These are phyloP conservation scores for Backusella parvicylindrica DNA, from an alignment of 192 early-diverging fungal species.

Conservation along the genomic window DNA sequence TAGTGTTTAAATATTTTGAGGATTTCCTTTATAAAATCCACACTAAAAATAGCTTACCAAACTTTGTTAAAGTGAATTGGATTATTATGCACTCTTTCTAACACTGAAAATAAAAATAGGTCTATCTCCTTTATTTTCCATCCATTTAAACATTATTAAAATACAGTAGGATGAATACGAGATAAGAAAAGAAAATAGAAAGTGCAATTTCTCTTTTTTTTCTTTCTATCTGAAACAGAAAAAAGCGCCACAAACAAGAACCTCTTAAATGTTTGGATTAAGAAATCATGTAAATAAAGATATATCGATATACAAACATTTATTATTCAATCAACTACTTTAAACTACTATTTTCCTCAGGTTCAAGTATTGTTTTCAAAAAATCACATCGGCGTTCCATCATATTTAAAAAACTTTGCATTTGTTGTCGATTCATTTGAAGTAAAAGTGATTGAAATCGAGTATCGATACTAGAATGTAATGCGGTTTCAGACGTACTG, in stretches of 20 bases:
- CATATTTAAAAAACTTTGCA: constrained; percentile 47
- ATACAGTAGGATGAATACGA: not conserved
- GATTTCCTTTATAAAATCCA: no score
- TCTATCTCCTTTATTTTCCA: no score
- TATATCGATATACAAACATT: not conserved
- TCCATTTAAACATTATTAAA: no score
- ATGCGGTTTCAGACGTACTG: not conserved
- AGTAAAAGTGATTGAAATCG: constrained; percentile 23
- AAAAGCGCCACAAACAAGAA: not conserved
- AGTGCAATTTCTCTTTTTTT: not conserved
- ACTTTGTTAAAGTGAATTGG: no score
- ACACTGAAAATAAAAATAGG: no score
- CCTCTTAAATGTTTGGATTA: not conserved
- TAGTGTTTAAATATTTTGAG: no score
- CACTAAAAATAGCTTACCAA: no score
- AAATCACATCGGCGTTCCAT: constrained; percentile 52
- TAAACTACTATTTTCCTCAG: not conserved
- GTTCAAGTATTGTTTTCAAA: constrained; percentile 10
- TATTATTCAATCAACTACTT: not conserved
- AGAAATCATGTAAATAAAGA: not conserved
- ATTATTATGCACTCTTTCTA: no score
- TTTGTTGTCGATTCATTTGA: constrained; percentile 47
- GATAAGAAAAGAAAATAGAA: not conserved
- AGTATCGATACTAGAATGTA: constrained; percentile 11
- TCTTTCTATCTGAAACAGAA: not conserved